phyloP scores from a whole-genome alignment of 2,329 filamentous ascomycete genomes.

The Pseudocercospora pini-densiflorae region DNA sequence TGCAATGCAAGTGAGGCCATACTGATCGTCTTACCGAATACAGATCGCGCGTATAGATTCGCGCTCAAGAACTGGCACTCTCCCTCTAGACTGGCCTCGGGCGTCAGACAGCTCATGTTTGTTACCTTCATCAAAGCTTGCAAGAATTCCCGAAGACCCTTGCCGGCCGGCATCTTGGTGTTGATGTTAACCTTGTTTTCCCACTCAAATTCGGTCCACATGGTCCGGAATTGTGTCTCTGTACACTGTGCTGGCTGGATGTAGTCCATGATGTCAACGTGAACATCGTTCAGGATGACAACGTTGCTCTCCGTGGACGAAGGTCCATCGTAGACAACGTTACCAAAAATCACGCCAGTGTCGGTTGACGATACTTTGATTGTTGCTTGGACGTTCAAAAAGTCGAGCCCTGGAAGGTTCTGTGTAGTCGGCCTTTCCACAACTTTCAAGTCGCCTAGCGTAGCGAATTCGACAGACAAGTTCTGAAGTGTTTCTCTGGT shows the following conservation, averaged over 20 bases:
- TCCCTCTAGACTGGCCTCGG: conserved; percentile 93
- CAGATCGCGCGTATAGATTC: conserved; percentile 93
- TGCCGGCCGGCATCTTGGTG: conserved; percentile 75
- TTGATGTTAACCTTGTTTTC: conserved; percentile 99
- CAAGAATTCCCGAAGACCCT: conserved; percentile 87
- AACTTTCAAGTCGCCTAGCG: conserved; percentile 94
- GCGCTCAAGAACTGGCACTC: conserved; percentile 98
- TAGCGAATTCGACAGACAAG: conserved; percentile 97
- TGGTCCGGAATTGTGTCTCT: conserved; percentile 98
- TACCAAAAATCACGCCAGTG: conserved; percentile 98
- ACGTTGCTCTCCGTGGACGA: conserved; percentile 93
- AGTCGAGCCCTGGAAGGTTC: conserved; percentile 93
- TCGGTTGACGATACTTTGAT: conserved; percentile 99
- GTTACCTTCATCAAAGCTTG: conserved; percentile 95
- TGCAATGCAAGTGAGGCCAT: neutral
- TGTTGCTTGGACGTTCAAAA: conserved; percentile 97
- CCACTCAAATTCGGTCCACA: conserved; percentile 99
- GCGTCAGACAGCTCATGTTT: conserved; percentile 98
- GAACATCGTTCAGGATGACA: conserved; percentile 96
- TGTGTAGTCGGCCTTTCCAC: conserved; percentile 96
- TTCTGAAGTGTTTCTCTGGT: conserved; percentile 97
- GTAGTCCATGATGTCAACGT: conserved; percentile 99
- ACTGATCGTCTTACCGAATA: conserved; percentile 79
- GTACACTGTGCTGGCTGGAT: conserved; percentile 96
- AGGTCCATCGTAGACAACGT: conserved; percentile 95